Percentiles rank a stretch among this genome's conserved stretches.
These are phyloP conservation scores for Aspergillus novofumigatus DNA, from an alignment of 2,329 filamentous ascomycete species.

Conservation along the genomic window DNA sequence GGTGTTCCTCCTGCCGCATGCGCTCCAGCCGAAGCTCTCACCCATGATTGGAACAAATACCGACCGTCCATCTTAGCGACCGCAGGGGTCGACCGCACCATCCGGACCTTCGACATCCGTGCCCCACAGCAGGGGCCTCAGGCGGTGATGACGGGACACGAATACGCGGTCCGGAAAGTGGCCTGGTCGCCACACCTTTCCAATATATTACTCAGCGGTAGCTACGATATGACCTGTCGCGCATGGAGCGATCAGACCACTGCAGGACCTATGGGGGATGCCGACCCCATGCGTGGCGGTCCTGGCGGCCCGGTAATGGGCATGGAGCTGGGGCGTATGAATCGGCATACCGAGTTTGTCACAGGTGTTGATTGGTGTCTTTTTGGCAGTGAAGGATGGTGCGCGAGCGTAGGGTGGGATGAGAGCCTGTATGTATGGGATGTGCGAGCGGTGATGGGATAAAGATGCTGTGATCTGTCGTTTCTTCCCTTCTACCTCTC, in stretches of 20 bases:
- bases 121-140: slow-evolving; percentile 69
- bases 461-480: slow-evolving; percentile 3
- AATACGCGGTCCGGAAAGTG: slow-evolving; percentile 81
- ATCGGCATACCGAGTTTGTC: slow-evolving; percentile 88
- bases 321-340: slow-evolving; percentile 79
- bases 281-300: slow-evolving; percentile 37
- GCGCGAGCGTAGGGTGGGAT: slow-evolving; percentile 91
- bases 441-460: slow-evolving; percentile 61
- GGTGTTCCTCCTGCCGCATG: slow-evolving; percentile 36
- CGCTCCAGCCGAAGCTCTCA: slow-evolving; percentile 77
- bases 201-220: slow-evolving; percentile 80
- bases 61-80: slow-evolving; percentile 77
- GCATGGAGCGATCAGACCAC: slow-evolving; percentile 81
- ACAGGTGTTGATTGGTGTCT: slow-evolving; percentile 97
- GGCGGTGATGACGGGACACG: slow-evolving; percentile 73
- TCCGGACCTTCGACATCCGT: slow-evolving; percentile 88
- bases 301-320: slow-evolving; percentile 49
- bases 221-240: slow-evolving; percentile 97
- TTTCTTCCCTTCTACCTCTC: slow-evolving; percentile 5
- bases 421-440: slow-evolving; percentile 91
- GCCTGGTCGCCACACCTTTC: slow-evolving; percentile 93
- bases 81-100: slow-evolving; percentile 79
- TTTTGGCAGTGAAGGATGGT: slow-evolving; percentile 94
- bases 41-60: slow-evolving; percentile 99
- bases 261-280: slow-evolving; percentile 29